These are phyloP conservation scores for Trypanosoma conorhini DNA, from an alignment of 208 protist species.

Conservation along the genomic window DNA sequence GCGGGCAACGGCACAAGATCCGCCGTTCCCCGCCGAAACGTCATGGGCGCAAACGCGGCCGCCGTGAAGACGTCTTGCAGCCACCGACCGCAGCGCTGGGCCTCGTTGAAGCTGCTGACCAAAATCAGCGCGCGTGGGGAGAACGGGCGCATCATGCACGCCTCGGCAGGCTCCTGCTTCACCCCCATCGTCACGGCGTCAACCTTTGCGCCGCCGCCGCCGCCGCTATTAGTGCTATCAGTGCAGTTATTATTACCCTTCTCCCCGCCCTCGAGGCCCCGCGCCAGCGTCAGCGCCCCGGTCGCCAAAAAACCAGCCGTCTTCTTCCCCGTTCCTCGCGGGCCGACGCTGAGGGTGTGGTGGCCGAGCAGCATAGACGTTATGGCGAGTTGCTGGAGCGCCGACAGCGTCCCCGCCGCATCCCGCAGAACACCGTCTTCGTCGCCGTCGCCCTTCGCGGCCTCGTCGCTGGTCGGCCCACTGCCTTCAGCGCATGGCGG, in stretches of 20 bases:
- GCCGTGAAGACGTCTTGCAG: conserved; percentile 57
- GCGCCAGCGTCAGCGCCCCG: conserved; percentile 15
- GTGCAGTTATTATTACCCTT: conserved; percentile 1
- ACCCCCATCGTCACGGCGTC: too few species aligned
- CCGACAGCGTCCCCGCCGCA: conserved; percentile 17
- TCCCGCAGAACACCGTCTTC: conserved; percentile 13
- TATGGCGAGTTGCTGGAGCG: conserved; percentile 57
- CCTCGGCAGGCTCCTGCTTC: not conserved
- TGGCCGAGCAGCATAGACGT: conserved; percentile 64
- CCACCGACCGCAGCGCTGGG: conserved; percentile 40
- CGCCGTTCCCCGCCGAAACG: conserved; percentile 35
- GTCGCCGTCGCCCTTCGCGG: not conserved
- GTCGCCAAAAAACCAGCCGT: conserved; percentile 49
- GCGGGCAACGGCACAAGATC: conserved; percentile 30
- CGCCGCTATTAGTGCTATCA: conserved; percentile 1
- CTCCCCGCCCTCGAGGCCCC: not conserved
- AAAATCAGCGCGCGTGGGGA: conserved; percentile 53
- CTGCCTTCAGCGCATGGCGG: not conserved
- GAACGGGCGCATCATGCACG: not conserved
- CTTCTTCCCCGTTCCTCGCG: conserved; percentile 55
- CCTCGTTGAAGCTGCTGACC: conserved; percentile 41
- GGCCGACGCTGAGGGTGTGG: conserved; percentile 62
- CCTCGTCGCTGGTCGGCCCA: not conserved
- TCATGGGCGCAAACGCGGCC: conserved; percentile 49
- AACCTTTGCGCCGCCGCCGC: not conserved